Conservation (phyloP, 768 basidiomycete genomes). For the Gloeostereum incarnatum region DNA sequence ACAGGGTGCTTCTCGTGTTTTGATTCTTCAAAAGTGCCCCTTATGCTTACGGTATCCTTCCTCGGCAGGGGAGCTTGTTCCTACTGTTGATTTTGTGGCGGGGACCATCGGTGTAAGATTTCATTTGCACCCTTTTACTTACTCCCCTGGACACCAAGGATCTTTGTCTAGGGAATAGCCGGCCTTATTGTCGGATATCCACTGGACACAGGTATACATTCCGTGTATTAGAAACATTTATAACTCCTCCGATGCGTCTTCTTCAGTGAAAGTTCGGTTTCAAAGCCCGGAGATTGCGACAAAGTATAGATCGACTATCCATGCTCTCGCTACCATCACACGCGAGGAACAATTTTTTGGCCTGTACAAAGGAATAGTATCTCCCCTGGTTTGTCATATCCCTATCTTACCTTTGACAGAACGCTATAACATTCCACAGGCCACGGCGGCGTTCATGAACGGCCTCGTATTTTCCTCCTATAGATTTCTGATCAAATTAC, state of each 20-base stretch:
- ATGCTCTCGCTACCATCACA: slow-evolving; percentile 59
- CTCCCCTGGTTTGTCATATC: slow-evolving; percentile 56
- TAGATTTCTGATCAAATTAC: slow-evolving; percentile 64
- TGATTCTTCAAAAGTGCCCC: too few species aligned
- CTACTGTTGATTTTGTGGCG: slow-evolving; percentile 68
- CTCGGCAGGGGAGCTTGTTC: slow-evolving; percentile 47
- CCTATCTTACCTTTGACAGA: neutral
- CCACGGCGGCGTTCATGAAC: slow-evolving; percentile 68
- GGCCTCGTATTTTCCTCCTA: slow-evolving; percentile 84
- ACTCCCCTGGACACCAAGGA: neutral
- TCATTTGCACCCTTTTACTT: slow-evolving; percentile 19
- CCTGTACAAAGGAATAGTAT: slow-evolving; percentile 68
- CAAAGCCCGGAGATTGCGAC: slow-evolving; percentile 52
- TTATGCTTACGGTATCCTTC: too few species aligned
- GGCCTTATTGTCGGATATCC: slow-evolving; percentile 68
- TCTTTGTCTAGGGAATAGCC: slow-evolving; percentile 39
- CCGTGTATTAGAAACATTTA: neutral
- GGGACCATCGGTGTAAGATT: slow-evolving; percentile 50
- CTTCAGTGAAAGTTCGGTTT: slow-evolving; percentile 70
- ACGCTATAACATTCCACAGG: slow-evolving; percentile 29
- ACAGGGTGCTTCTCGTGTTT: too few species aligned
- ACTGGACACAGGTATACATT: slow-evolving; percentile 53
- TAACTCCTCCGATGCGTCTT: neutral
- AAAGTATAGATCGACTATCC: slow-evolving; percentile 54
- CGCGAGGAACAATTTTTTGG: slow-evolving; percentile 62